Evolutionary conservation across 2,329 filamentous ascomycete genomes (phyloP), one percentile per base, ranked within the genome.

Genomic region (Lizonia empirigonia): DNA sequence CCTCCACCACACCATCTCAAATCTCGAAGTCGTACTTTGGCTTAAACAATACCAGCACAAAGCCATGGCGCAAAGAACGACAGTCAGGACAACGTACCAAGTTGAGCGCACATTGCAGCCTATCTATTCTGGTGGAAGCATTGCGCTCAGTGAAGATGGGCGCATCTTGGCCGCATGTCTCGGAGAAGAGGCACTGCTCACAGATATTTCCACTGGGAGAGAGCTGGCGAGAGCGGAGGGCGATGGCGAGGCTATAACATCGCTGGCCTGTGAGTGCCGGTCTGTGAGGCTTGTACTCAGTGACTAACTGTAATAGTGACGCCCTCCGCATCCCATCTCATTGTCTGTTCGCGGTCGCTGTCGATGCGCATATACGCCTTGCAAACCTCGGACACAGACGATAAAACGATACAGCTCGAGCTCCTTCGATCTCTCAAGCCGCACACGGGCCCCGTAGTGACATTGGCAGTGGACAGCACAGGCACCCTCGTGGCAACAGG

Each of bases 291-390:
- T 50, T 23, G 8, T 26, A 26, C 5, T 15, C 48, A 47, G 62
- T 55, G 35, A 58, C 35, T 66, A 50, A 67, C 38, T 56, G 56
- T 24, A 33, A 39, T 62, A 91, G 88, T 99, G 62, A 95, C 93
- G 0, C 91, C 92, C 0, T 90, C 89, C 55, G 91, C 86, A 7
- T 91, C 90, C 20, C 91, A 97, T 73, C 82, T 97, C 47, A 86
- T 96, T 59, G 78, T 95, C 62, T 97, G 92, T 77, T 99, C 94
- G 15, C 87, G 93, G 61, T 97, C 93, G n/a, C 81, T 97, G 46
- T 92, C 91, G 6, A 95, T 97, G 91, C 88, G 90, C 68, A 91
- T 97, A 60, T 97, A 90, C 76, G 77, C 87, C 15, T 80, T 99
- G 20, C 81, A 82, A 42, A 77, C 80, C 20, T 83, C 84, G 16